Conservation (phyloP, 768 basidiomycete species). For the Boletus tylopilopsis region DNA sequence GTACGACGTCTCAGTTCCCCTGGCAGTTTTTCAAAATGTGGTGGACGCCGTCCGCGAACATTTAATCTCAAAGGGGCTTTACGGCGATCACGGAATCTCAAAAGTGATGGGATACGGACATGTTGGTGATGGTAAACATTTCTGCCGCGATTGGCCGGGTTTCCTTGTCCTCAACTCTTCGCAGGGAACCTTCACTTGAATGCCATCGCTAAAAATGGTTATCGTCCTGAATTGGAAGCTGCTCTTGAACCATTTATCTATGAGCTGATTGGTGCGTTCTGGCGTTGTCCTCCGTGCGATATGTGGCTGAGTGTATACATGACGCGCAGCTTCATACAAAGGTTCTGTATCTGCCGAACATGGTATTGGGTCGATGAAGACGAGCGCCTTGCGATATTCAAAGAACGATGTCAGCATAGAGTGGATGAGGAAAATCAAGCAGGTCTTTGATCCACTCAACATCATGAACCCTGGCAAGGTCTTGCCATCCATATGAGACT, state of each 20-base stretch:
- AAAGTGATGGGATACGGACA: constrained; percentile 93
- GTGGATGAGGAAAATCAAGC: constrained; percentile 88
- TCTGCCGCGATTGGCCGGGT: not conserved
- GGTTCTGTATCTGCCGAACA: constrained; percentile 98
- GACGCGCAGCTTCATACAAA: constrained; percentile 56
- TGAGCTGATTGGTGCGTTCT: constrained; percentile 73
- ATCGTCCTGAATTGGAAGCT: constrained; percentile 77
- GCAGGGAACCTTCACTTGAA: constrained; percentile 94
- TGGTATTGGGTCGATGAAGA: constrained; percentile 95
- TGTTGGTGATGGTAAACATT: constrained; percentile 82
- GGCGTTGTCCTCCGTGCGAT: not conserved
- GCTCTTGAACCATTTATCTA: constrained; percentile 95
- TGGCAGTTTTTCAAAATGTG: constrained; percentile 80
- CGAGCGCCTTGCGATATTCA: constrained; percentile 83
- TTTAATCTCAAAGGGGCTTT: constrained; percentile 62
- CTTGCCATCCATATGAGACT: constrained; percentile 28
- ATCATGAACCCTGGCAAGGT: constrained; percentile 95
- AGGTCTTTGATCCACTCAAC: constrained; percentile 82
- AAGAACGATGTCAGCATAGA: constrained; percentile 77
- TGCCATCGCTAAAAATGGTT: constrained; percentile 69
- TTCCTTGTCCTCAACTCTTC: not conserved
- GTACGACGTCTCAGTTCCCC: constrained; percentile 91
- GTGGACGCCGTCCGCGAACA: constrained; percentile 78
- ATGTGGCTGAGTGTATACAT: constrained; percentile 1
- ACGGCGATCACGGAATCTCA: constrained; percentile 71